Evolutionary conservation across 2,329 filamentous ascomycete species (phyloP).

Genomic region (Apiospora saccharicola): DNA sequence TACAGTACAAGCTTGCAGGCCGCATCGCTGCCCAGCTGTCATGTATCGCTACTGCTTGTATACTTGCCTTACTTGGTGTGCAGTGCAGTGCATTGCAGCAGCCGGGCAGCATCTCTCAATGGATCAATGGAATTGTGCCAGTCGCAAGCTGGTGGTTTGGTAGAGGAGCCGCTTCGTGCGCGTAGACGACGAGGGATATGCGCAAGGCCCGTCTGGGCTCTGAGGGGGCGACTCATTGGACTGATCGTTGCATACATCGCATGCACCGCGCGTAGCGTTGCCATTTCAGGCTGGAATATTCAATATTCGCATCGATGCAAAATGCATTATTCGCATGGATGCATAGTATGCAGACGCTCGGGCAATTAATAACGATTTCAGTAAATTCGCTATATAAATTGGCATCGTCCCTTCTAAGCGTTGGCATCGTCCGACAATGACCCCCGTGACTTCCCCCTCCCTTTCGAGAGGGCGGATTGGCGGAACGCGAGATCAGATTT

Average conservation of each 20-base stretch:
- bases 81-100: neutral
- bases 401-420: no score
- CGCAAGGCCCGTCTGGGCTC: neutral
- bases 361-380: no score
- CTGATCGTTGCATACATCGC: neutral
- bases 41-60: conserved; percentile 27
- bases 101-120: neutral
- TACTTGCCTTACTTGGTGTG: conserved; percentile 10
- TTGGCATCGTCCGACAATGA: no score
- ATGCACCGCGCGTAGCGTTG: conserved; percentile 16
- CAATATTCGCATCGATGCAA: no score
- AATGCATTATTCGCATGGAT: no score
- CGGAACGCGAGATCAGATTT: no score
- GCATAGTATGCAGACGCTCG: no score
- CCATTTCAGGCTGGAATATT: no score
- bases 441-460: no score
- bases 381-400: no score
- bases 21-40: conserved; percentile 29
- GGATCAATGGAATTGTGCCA: conserved; percentile 1
- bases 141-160: conserved; percentile 10
- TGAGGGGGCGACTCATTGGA: neutral
- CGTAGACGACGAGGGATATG: conserved; percentile 4
- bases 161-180: conserved; percentile 24
- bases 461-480: no score
- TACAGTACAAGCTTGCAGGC: conserved; percentile 25